phyloP scores from a whole-genome alignment of 2,329 filamentous ascomycete genomes.

The Alternaria novae-zelandiae region DNA sequence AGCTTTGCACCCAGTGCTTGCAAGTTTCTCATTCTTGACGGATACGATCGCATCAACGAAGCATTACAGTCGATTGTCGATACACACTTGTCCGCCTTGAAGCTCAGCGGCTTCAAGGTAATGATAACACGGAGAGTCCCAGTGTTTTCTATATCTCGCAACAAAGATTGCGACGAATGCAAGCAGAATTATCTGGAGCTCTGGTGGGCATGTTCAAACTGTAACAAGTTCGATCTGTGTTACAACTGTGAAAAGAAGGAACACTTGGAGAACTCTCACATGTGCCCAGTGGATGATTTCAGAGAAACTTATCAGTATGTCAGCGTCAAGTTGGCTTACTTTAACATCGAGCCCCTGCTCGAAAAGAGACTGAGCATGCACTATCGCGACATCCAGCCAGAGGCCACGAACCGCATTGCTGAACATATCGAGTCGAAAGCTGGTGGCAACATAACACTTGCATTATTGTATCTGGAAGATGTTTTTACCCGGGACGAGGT shows the following conservation, averaged over 20 bases:
- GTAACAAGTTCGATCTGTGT: background rate
- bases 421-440: background rate
- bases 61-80: background rate
- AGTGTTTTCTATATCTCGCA: background rate
- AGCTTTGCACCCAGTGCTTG: background rate
- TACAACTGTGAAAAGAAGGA: background rate
- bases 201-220: background rate
- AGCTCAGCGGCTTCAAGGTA: background rate
- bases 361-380: background rate
- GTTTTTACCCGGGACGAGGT: background rate
- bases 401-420: background rate
- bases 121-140: background rate
- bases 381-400: background rate
- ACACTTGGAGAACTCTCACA: accelerated
- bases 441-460: background rate
- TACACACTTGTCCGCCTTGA: background rate
- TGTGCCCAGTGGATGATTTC: background rate
- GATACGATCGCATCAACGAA: background rate
- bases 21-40: background rate
- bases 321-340: background rate
- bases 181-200: background rate
- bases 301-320: background rate
- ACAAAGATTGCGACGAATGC: background rate
- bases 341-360: background rate
- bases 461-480: background rate